phyloP scores from a whole-genome alignment of 129 eudicot genomes.

The Apium graveolens region DNA sequence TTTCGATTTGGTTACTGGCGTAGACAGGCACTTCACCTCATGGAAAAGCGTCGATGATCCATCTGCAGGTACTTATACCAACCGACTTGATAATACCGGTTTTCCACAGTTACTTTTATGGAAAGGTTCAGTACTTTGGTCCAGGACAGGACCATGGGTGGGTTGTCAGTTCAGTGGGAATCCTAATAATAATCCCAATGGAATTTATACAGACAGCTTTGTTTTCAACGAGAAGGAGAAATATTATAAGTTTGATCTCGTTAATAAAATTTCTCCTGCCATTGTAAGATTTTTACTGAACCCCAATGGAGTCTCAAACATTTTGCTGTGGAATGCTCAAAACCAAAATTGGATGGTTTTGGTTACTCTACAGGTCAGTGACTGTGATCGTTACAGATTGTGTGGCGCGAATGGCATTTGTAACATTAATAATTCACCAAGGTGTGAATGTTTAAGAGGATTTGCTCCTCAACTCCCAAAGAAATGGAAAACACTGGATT shows the following conservation, averaged over 20 bases:
- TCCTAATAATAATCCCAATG: neutral
- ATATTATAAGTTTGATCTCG: neutral
- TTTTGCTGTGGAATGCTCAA: neutral
- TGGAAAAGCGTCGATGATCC: constrained; percentile 3
- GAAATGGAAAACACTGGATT: neutral
- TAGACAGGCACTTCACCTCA: neutral
- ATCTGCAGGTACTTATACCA: neutral
- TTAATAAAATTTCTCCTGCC: neutral
- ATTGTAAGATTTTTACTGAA: neutral
- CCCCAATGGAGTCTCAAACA: neutral
- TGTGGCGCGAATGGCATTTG: neutral
- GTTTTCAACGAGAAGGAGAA: neutral
- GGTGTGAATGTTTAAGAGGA: neutral
- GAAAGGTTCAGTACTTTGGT: neutral
- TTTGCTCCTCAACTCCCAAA: neutral
- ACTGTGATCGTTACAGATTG: neutral
- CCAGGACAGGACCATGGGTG: neutral
- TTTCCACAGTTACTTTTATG: neutral
- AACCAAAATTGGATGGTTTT: neutral
- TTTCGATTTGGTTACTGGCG: neutral
- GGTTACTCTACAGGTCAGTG: neutral
- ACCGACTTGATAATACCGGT: neutral
- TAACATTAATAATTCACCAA: neutral
- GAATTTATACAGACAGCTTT: neutral
- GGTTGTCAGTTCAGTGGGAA: neutral